These are phyloP conservation scores for Trebouxia sp. DNA, from an alignment of 139 green algal genomes.

Conservation along the genomic window DNA sequence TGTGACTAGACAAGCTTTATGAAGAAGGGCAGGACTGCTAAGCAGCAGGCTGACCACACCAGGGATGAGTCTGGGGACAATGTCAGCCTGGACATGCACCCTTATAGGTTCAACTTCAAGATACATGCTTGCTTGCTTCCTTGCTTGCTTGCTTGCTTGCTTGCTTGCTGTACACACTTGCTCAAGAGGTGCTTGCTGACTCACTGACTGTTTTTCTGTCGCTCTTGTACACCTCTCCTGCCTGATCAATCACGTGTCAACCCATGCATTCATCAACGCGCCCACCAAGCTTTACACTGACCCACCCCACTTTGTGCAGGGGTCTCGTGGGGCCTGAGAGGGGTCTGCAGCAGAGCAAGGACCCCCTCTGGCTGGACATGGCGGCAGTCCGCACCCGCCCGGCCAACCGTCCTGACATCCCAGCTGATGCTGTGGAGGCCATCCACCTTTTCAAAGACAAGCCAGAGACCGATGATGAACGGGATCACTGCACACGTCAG, in stretches of 20 bases:
- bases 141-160: too few relatives aligned
- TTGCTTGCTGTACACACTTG: too few relatives aligned
- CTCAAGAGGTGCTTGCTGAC: too few relatives aligned
- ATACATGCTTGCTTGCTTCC: too few relatives aligned
- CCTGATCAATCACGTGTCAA: neutral
- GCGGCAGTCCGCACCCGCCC: neutral
- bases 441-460: slow-evolving; percentile 29
- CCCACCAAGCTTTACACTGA: neutral
- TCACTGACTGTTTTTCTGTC: too few relatives aligned
- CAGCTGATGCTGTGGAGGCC: slow-evolving; percentile 22
- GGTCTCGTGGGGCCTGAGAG: slow-evolving; percentile 18
- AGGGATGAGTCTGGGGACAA: slow-evolving; percentile 7
- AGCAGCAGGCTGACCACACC: neutral
- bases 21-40: neutral
- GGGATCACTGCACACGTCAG: slow-evolving; percentile 9
- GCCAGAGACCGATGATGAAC: neutral
- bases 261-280: too few relatives aligned
- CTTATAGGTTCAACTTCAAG: too few relatives aligned
- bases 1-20: too few relatives aligned
- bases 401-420: slow-evolving; percentile 17
- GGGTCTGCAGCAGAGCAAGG: neutral
- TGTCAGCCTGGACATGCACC: slow-evolving; percentile 15
- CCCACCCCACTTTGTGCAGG: neutral
- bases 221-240: neutral
- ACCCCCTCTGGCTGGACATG: slow-evolving; percentile 27